A percentile compares a stretch with the other conserved stretches of the same genome.
phyloP scores from a whole-genome alignment of 495 filamentous ascomycete genomes.

The Penicillium lividum region DNA sequence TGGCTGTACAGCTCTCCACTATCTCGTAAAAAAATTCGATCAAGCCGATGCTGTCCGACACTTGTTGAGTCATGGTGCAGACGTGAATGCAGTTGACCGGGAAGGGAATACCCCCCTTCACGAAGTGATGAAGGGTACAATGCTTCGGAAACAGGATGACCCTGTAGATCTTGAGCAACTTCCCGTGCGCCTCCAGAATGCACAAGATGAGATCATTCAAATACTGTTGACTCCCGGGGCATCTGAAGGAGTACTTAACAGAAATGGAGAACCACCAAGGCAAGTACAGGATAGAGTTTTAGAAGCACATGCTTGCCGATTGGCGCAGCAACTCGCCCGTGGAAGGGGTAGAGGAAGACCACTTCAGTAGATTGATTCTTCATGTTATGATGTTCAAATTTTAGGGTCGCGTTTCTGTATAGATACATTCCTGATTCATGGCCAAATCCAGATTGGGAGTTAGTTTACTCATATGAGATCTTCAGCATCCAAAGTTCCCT shows the following conservation, averaged over 20 bases:
- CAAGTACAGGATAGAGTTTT: too few relatives aligned
- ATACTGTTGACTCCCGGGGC: not conserved
- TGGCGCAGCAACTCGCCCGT: too few relatives aligned
- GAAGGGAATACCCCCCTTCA: constrained; percentile 24
- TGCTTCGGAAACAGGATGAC: not conserved
- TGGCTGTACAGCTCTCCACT: constrained; percentile 17
- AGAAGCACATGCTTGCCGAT: too few relatives aligned
- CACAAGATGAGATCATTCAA: not conserved
- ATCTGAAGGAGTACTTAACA: not conserved
- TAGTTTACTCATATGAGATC: too few relatives aligned
- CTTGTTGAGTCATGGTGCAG: constrained; percentile 17
- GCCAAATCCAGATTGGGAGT: too few relatives aligned
- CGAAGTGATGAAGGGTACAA: constrained; percentile 6
- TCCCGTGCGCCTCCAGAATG: not conserved
- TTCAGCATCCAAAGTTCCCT: too few relatives aligned
- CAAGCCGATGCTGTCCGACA: constrained; percentile 10
- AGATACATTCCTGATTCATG: too few relatives aligned
- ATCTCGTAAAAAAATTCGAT: constrained; percentile 15
- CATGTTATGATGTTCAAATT: too few relatives aligned
- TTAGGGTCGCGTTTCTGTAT: too few relatives aligned
- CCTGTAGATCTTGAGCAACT: not conserved
- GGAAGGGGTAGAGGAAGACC: too few relatives aligned
- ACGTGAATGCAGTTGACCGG: constrained; percentile 12
- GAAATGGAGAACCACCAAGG: not conserved
- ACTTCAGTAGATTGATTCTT: too few relatives aligned